Conservation (phyloP, 441 rosid species). For the Isatis lusitanica region DNA sequence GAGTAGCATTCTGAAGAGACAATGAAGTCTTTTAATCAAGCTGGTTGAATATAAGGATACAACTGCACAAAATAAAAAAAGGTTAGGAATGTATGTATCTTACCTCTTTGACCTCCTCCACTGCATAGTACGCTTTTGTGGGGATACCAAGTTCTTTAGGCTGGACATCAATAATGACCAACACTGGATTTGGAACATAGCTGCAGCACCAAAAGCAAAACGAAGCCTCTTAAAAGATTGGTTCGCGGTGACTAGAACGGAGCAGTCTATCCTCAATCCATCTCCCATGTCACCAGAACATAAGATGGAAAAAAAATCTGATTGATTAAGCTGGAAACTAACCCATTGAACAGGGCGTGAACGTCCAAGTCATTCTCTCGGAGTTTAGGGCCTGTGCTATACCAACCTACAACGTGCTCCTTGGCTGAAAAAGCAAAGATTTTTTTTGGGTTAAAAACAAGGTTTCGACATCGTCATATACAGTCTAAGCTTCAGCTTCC, state of each 20-base stretch:
- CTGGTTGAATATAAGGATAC: neutral
- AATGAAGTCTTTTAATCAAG: neutral
- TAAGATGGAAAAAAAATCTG: neutral
- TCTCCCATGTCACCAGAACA: neutral
- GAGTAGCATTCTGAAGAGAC: slow-evolving; percentile 76
- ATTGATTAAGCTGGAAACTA: slow-evolving; percentile 21
- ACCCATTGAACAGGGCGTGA: slow-evolving; percentile 54
- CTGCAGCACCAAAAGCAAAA: slow-evolving; percentile 38
- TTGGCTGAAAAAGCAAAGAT: slow-evolving; percentile 42
- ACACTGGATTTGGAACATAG: slow-evolving; percentile 59
- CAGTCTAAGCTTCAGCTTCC: neutral
- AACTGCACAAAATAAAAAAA: neutral
- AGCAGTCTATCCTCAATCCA: neutral
- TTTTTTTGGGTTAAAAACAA: slow-evolving; percentile 1
- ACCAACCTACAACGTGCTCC: slow-evolving; percentile 79
- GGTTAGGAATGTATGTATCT: neutral
- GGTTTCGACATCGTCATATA: neutral
- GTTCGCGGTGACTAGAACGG: neutral
- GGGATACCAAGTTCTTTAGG: slow-evolving; percentile 72
- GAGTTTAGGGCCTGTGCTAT: slow-evolving; percentile 65
- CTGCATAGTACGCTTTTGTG: slow-evolving; percentile 61
- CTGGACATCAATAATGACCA: slow-evolving; percentile 69
- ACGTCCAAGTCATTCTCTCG: slow-evolving; percentile 64
- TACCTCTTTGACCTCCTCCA: slow-evolving; percentile 75
- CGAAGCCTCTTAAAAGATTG: neutral